Percentiles rank a stretch among this genome's conserved stretches.
Conservation (phyloP, 345 rosid species). For the Citrus australasica region DNA sequence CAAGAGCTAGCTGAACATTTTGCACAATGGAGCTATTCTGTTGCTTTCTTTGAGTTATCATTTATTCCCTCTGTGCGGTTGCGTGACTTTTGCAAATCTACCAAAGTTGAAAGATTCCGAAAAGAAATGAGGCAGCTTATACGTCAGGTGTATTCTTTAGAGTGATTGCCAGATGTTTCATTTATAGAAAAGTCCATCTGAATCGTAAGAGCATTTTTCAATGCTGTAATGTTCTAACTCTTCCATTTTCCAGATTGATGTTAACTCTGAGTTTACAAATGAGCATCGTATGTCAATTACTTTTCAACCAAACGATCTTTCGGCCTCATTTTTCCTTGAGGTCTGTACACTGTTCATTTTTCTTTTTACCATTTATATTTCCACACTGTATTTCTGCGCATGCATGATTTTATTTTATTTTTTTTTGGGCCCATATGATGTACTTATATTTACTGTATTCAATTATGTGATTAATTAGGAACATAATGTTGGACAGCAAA, state of each 20-base stretch:
- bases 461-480: not conserved
- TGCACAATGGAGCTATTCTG: conserved; percentile 84
- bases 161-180: not conserved
- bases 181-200: not conserved
- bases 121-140: conserved; percentile 86
- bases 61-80: conserved; percentile 71
- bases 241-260: conserved; percentile 49
- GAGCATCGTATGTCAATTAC: conserved; percentile 46
- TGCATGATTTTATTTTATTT: not conserved
- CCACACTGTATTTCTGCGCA: not conserved
- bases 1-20: conserved; percentile 92
- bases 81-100: conserved; percentile 72
- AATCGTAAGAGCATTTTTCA: not conserved
- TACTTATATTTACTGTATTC: not conserved
- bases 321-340: conserved; percentile 64
- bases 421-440: no score
- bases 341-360: conserved; percentile 21
- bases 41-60: conserved; percentile 81
- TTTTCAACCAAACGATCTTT: conserved; percentile 73
- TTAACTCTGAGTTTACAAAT: conserved; percentile 60
- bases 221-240: conserved; percentile 13
- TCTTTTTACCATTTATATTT: not conserved
- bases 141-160: conserved; percentile 54
- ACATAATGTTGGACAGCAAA: not conserved
- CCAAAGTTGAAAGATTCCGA: conserved; percentile 81